Evolutionary conservation across 176 grass and related monocot genomes (phyloP), one percentile per base, ranked within the genome.

Genomic region (Cocos nucifera): DNA sequence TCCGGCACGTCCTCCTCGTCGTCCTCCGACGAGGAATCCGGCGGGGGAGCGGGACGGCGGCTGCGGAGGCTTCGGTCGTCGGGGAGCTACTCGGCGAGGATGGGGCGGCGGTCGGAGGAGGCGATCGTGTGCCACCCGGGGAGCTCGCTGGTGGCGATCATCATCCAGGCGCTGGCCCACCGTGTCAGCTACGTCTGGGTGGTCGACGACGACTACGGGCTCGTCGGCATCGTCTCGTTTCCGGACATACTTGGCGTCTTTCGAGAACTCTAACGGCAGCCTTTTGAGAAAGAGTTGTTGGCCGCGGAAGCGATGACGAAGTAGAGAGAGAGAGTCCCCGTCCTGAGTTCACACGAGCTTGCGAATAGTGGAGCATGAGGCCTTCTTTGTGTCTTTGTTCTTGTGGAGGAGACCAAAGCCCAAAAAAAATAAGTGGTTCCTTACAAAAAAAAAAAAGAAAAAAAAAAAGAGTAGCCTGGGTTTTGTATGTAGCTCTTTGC

Each of bases 161-260:
- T 89, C 64, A 70, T 89, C 29, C 85, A 95, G 77, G 85, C 90
- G 0, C 75, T 86, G 19, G 69, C 85, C 0, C 73, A 79, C 73
- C 76, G 85, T 25, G 82, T 83, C 39, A 83, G 66, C 76, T 83
- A 89, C 59, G 49, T 86, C 27, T 95, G 90, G 90, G 90, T 95
- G 21, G 82, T 89, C 4, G 79, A 89, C 28, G 67, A 79, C 19
- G 64, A 84, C 9, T 74, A 80, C 51, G 70, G 64, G 16, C 79
- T 89, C 0, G 60, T 81, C 3, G 90, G 90, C 16, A 83, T 95
- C 15, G 82, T 95, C 23, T 78, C 70, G 0, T 95, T 95, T 22
- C 79, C 64, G 0, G 90, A 89, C 56, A 67, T 95, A 27, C 77
- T 95, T 0, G 81, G 75, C 56, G 71, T 95, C 48, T 81, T 95